Percentiles rank a stretch among this genome's conserved stretches.
phyloP scores from a whole-genome alignment of 768 basidiomycete species.

The Tylopilus rubrobrunneus region DNA sequence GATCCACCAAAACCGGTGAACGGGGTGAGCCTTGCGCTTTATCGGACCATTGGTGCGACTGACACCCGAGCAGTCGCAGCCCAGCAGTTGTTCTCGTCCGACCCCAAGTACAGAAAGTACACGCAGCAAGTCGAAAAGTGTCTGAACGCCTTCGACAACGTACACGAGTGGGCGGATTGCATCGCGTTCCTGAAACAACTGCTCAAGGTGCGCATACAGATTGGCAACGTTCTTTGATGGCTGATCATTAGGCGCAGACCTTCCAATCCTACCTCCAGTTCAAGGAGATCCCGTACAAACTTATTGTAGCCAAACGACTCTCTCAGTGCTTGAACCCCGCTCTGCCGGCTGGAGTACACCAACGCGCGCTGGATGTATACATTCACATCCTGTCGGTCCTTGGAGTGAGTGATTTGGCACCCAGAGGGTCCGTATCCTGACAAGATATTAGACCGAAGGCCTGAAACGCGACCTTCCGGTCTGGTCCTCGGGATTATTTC shows the following conservation, averaged over 20 bases:
- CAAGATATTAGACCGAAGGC: conserved; percentile 66
- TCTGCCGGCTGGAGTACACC: conserved; percentile 93
- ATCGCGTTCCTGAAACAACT: conserved; percentile 94
- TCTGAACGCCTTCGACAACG: conserved; percentile 88
- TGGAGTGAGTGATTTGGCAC: conserved; percentile 54
- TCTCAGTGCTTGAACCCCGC: conserved; percentile 98
- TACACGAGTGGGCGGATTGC: conserved; percentile 99
- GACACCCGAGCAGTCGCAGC: conserved; percentile 38
- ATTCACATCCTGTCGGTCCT: conserved; percentile 86
- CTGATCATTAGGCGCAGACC: conserved; percentile 49
- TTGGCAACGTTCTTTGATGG: neutral
- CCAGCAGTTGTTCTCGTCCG: conserved; percentile 60
- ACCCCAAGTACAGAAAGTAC: conserved; percentile 63
- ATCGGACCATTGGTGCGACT: neutral
- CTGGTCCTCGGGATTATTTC: conserved; percentile 96
- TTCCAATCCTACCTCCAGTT: conserved; percentile 92
- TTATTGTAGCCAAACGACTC: conserved; percentile 90
- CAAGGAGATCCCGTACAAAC: conserved; percentile 92
- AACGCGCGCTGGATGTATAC: conserved; percentile 94
- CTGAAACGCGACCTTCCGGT: conserved; percentile 80
- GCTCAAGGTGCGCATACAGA: conserved; percentile 60
- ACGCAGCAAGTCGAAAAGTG: conserved; percentile 81
- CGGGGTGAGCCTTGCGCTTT: neutral
- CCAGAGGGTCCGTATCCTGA: conserved; percentile 8
- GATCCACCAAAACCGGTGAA: too few relatives aligned